Evolutionary conservation across 805 yeast genomes (phyloP), one percentile per base, ranked within the genome.

Genomic region (Metschnikowia borealis): DNA sequence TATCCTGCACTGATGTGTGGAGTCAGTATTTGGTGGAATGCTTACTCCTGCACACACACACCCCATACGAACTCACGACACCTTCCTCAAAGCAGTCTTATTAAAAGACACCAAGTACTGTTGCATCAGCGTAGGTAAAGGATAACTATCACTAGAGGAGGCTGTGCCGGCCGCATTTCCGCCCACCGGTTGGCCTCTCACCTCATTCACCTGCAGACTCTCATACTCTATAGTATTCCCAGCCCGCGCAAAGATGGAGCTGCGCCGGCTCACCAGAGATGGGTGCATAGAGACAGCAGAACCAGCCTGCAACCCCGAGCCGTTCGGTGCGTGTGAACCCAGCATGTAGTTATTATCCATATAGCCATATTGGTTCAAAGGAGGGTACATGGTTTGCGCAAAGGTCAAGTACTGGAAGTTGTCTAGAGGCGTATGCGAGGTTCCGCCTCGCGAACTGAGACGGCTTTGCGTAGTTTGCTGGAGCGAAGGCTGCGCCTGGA

Each of bases 51-150:
- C 35, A 13, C 35, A 33, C 35, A 31, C 13, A 5, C 35, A 33
- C 11, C 29, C 29, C 29, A 26, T 26, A 26, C 29, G 5, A 26
- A 14, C 15, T 29, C n/a, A 42, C 3, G 45, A 42, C 5, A 42
- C 45, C 20, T 42, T 42, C 45, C 38, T 33, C 32, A 42, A 42
- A 10, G 45, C 38, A 13, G 45, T 42, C 45, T 42, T 42, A 23
- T 34, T 42, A 18, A 23, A 33, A 7, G 45, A 39, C 11, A 39
- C 45, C 32, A 42, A 47, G 48, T 49, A 48, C 51, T 50, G 55
- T 38, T 47, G 51, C 53, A 49, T 49, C 53, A 52, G 54, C 23
- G 51, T 23, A 4, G 51, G 54, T 34, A 48, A 46, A 13, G 45
- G 45, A n/a, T 42, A 42, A 14, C 31, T 34, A 11, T 42, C 45